These are phyloP conservation scores for Pinus albicaulis DNA, from an alignment of 75 land plant genomes.

Conservation along the genomic window DNA sequence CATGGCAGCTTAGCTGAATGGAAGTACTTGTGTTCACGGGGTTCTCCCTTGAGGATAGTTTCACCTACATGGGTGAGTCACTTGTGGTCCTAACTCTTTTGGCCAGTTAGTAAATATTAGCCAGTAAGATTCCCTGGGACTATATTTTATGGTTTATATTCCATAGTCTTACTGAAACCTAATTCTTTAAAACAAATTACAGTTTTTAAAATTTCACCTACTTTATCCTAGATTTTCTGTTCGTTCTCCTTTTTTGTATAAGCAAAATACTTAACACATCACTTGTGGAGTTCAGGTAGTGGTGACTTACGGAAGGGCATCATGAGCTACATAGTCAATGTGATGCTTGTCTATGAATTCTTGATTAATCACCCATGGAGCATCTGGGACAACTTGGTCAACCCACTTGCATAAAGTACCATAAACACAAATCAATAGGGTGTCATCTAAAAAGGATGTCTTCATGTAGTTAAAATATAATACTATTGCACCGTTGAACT, in stretches of 20 bases:
- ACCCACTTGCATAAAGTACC: slow-evolving; percentile 62
- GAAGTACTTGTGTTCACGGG: no score
- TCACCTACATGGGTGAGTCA: no score
- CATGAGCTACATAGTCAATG: slow-evolving; percentile 89
- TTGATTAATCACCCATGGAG: slow-evolving; percentile 76
- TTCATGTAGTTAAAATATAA: neutral
- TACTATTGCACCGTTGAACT: neutral
- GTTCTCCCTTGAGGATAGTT: no score
- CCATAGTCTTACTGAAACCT: neutral
- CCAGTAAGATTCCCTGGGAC: slow-evolving; percentile 3
- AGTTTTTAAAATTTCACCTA: neutral
- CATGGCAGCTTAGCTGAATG: no score
- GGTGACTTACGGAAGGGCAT: slow-evolving; percentile 75
- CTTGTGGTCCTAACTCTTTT: no score
- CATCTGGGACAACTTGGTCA: slow-evolving; percentile 87
- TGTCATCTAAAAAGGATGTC: neutral
- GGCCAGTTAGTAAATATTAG: neutral
- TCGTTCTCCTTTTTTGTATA: neutral
- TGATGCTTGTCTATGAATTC: slow-evolving; percentile 80
- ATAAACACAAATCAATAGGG: neutral
- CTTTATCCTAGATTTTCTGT: neutral
- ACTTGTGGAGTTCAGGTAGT: neutral
- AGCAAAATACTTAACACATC: neutral
- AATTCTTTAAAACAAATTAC: neutral
- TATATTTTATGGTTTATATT: neutral